Base-by-base conservation (phyloP, 306 rosid species). In the Rosa rugosa region DNA sequence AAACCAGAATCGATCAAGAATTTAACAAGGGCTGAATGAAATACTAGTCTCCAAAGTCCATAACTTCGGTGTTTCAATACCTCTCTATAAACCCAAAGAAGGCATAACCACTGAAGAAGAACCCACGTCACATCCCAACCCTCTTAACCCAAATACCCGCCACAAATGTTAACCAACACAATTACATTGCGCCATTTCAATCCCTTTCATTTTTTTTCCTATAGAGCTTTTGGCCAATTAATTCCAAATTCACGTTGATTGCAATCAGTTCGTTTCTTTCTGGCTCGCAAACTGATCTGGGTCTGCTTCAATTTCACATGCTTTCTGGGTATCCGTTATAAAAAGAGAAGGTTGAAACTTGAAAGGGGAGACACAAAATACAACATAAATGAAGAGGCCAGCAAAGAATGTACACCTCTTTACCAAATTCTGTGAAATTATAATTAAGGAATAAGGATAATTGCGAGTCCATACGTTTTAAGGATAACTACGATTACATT, bases 251-350 rank as follows among this genome's bases (percentile, higher is more conserved):
- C 44, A 59, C 46, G 13, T 36, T 20, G 16, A 50, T 38, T 73
- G 47, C 5, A 6, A 50, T 23, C 36, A 31, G 36, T 31, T 31
- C 36, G 36, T 31, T 31, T 27, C 31, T 27, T 27, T 31, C 36
- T 31, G 71, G 71, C 71, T 23, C 79, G 6, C 25, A 46, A 75
- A 27, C 36, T 46, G 45, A 45, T 63, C 47, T 46, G 60, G 60
- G 59, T 31, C 36, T 0, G 22, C n/a, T 14, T 46, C 47, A 18
- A 31, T 0, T 75, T 49, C 73, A 10, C 34, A 65, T 31, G 36
- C 36, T 31, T 31, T 31, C 36, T 31, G 36, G 36, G 36, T 31
- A 31, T 31, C 36, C 36, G 36, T 31, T 31, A 31, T 31, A 31
- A 31, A 31, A 31, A 31, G 36, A 31, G 36, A 31, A 31, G 36